Evolutionary conservation across 2,329 filamentous ascomycete species (phyloP), one percentile per base, ranked within the genome.

Genomic region (Pseudopyrenochaeta lycopersici): DNA sequence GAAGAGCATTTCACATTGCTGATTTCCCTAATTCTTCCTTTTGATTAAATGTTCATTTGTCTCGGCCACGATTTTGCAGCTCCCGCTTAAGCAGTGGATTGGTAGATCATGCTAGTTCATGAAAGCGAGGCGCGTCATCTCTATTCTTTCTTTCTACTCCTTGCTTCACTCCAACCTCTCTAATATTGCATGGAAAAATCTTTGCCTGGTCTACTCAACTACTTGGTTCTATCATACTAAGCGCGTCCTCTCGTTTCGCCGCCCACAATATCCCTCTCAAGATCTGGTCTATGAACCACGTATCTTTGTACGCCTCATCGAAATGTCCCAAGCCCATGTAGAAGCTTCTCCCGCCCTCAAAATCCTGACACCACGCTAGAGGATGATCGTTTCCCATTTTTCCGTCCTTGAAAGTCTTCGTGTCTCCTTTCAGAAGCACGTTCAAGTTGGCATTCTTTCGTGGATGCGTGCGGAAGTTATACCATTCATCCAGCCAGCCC

Each of bases 281-380:
- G 6, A 70, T 54, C 35, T 56, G 36, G 3, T 41, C 58, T 5
- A 62, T 43, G 40, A 58, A 71, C 68, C 68, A 71, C 31, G 48
- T 51, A 44, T 65, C 60, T 33, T 38, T 48, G 57, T 64, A 71
- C 30, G 66, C 66, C 41, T 64, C 61, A 40, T 65, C 62, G 45
- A 70, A 71, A 60, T 71, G 67, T 2, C 68, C 68, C 36, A 70
- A 45, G 4, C 64, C 65, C 14, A 58, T 63, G 23, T 58, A 71
- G 7, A 50, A 65, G 10, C 54, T 51, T 38, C 63, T 67, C 11
- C 66, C 64, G 6, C 67, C 65, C 11, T 68, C 63, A 56, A 70
- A 64, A 21, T 71, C 63, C 49, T 71, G 68, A 58, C 54, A 70
- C 68, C 68, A 71, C 18, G 50, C 58, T 18, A 71, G 52, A 20